A percentile compares a stretch with the other conserved stretches of the same genome.
Evolutionary conservation across 768 basidiomycete genomes (phyloP).

Genomic region (Mycena epipterygia): DNA sequence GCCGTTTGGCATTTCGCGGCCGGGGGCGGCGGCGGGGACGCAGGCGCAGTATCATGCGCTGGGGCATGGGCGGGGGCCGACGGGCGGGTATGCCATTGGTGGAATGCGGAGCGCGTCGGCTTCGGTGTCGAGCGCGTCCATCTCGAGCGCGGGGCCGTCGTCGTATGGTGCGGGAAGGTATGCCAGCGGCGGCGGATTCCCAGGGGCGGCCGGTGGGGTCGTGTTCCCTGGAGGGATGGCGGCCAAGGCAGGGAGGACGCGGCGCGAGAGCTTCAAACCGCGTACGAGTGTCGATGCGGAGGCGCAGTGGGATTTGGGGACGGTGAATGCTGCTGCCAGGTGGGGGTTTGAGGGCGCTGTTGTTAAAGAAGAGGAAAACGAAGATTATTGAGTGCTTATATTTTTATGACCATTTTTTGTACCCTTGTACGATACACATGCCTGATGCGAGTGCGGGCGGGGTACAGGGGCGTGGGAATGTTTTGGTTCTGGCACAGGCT

Average conservation of each 20-base stretch:
- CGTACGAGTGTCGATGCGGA: slow-evolving; percentile 77
- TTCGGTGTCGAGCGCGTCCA: slow-evolving; percentile 36
- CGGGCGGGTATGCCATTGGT: slow-evolving; percentile 41
- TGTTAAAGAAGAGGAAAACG: slow-evolving; percentile 64
- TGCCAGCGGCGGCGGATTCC: slow-evolving; percentile 39
- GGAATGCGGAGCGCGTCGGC: slow-evolving; percentile 43
- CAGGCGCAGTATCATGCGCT: slow-evolving; percentile 62
- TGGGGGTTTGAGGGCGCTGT: slow-evolving; percentile 49
- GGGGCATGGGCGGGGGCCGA: slow-evolving; percentile 67
- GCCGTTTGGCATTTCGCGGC: slow-evolving; percentile 63
- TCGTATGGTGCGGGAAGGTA: slow-evolving; percentile 26
- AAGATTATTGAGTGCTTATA: slow-evolving; percentile 47
- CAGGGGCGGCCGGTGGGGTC: slow-evolving; percentile 41
- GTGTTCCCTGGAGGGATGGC: slow-evolving; percentile 41
- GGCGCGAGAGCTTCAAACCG: slow-evolving; percentile 88
- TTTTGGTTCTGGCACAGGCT: too few relatives aligned
- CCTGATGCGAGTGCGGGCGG: background rate
- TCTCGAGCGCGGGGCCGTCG: slow-evolving; percentile 42
- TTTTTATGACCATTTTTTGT: background rate
- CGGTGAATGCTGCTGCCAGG: slow-evolving; percentile 44
- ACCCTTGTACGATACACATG: background rate
- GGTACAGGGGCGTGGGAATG: too few relatives aligned
- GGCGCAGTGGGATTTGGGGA: slow-evolving; percentile 41
- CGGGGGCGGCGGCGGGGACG: slow-evolving; percentile 53
- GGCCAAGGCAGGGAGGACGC: slow-evolving; percentile 66